Base-by-base conservation (phyloP, 805 yeast genomes). In the Geotrichum ghanense region DNA sequence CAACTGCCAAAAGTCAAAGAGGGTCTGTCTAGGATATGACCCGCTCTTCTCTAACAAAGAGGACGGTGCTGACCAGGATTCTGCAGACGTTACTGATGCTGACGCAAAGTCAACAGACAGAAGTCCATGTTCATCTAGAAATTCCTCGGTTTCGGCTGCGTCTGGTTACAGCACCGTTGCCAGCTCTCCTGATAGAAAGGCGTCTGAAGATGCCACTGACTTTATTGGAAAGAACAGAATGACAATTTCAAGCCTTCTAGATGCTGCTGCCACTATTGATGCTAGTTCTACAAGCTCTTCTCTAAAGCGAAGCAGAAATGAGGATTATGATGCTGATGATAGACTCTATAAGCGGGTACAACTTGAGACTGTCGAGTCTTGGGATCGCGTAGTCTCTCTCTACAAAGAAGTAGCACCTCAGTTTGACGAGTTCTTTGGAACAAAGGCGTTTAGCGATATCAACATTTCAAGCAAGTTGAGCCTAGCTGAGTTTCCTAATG, bases 21-120 rank as follows among this genome's bases (percentile, higher is more conserved):
- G 81, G 49, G 71, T 73, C 9, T 82, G 89, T 54, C 63, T 76
- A n/a, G 88, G 87, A 3, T 81, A 82, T 58, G 83, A 76, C 47
- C 59, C 71, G 1, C 50, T 63, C 6, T 62, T 62, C 39, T 35
- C 47, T 21, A 19, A 31, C 23, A 42, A 45, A 16, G 48, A 46
- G 1, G 57, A 54, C 23, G 43, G 55, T n/a, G n/a, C n/a, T n/a
- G n/a, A n/a, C n/a, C n/a, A n/a, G n/a, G n/a, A n/a, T n/a, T n/a
- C n/a, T n/a, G n/a, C n/a, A n/a, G n/a, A n/a, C n/a, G n/a, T n/a
- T n/a, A 4, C 37, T 5, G 37, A 31, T 6, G 37, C 37, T 6
- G 37, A 31, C 4, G 37, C 37, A 6, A 5, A 16, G 17, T 10
- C 37, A 19, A 6, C 37, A n/a, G 12, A 16, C 10, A 24, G 12